Conservation (phyloP, 768 basidiomycete genomes). For the Psilocybe tampanensis region DNA sequence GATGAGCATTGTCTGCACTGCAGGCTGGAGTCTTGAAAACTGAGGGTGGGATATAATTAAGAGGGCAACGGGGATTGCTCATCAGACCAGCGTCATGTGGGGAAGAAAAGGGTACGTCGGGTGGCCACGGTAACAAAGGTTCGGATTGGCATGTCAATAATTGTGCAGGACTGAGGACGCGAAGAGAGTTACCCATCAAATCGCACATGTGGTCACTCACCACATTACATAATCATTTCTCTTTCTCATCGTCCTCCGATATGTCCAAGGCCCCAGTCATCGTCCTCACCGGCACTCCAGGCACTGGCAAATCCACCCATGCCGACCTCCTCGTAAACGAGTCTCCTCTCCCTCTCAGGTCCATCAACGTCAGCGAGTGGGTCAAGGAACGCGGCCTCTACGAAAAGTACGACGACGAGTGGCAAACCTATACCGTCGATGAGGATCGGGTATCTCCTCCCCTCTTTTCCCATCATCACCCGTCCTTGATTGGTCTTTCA, state of each 20-base stretch:
- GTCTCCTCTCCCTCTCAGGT: constrained; percentile 67
- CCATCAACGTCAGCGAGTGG: constrained; percentile 90
- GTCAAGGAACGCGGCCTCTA: constrained; percentile 85
- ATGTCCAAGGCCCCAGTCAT: constrained; percentile 59
- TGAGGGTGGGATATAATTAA: constrained; percentile 18
- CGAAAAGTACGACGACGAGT: constrained; percentile 88
- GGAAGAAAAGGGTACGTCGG: constrained; percentile 9
- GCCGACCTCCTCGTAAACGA: constrained; percentile 80
- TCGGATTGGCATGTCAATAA: constrained; percentile 18
- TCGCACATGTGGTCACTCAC: too few species aligned
- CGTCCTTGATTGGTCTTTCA: not conserved
- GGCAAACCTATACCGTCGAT: constrained; percentile 92
- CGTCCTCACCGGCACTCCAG: constrained; percentile 88
- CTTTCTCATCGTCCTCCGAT: constrained; percentile 1
- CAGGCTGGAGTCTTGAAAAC: constrained; percentile 3
- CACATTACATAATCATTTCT: constrained; percentile 11
- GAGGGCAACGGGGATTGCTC: constrained; percentile 7
- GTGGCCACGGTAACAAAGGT: constrained; percentile 18
- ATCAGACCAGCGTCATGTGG: constrained; percentile 16
- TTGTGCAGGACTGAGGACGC: constrained; percentile 9
- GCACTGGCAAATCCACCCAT: constrained; percentile 96
- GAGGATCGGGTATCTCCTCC: constrained; percentile 82
- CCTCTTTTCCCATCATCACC: too few species aligned
- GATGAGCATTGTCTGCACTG: constrained; percentile 27
- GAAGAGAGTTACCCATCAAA: constrained; percentile 6